Base-by-base conservation (phyloP, 805 yeast species). In the Yarrowia sp. region DNA sequence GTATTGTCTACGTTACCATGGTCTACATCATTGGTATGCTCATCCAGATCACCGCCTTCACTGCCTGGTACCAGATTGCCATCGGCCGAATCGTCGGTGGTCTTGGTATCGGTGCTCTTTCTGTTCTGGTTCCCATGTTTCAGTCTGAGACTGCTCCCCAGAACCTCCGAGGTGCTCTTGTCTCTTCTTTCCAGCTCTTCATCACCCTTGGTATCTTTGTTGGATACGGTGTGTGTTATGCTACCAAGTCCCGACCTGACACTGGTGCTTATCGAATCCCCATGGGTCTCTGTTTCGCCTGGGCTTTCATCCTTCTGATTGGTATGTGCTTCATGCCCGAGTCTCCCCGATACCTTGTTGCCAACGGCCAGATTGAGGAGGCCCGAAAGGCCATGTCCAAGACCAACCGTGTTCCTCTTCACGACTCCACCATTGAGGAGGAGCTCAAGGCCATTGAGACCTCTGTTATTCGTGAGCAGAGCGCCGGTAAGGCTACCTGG, bases 61-160 rank as follows among this genome's bases (percentile, higher is more conserved):
- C 63, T 65, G 71, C 67, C 64, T 67, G 77, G 81, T 58, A 77
- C 82, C 68, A 75, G 80, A 9, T 74, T 85, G 82, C 86, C 68
- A 85, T 83, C n/a, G 93, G 93, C 4, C 80, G 95, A 72, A 82
- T 83, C 33, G 77, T 89, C 68, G 86, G 90, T 33, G 96, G 96
- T 66, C 69, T 88, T 10, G 89, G 90, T 66, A 90, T 90, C 67
- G 96, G 96, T 69, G 84, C 85, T 67, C 81, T 89, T 43, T 85
- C 92, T 42, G 90, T 92, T 48, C 80, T 87, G 66, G 89, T 88
- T 38, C 92, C 96, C 60, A 77, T 90, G 74, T 89, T 88, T 73
- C 87, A 87, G 79, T 88, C 92, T 36, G 90, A 89, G 74, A 86
- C 89, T 42, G 83, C 91, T 15, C 95, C 95, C 32, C 85, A 83